Conservation (phyloP, 2,329 filamentous ascomycete species). For the Rachicladosporium sp. region DNA sequence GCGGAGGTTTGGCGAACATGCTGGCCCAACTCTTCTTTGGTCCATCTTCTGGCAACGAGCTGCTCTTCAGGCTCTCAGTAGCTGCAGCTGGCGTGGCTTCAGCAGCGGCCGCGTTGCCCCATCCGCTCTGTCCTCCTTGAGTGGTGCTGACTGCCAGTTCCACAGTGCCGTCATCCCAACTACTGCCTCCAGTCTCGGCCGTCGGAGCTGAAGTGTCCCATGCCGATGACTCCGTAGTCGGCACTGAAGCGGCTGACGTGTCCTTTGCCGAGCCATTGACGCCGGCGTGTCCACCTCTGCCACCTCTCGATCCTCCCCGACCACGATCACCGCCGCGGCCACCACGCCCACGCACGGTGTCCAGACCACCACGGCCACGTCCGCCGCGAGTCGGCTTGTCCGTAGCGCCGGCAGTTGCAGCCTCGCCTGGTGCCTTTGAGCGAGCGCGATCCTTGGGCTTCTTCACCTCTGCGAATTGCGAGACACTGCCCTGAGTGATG, state of each 20-base stretch:
- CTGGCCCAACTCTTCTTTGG: constrained; percentile 43
- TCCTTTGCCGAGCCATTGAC: constrained; percentile 52
- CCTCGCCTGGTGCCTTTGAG: constrained; percentile 57
- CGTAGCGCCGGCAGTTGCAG: constrained; percentile 36
- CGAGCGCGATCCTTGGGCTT: constrained; percentile 62
- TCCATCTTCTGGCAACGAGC: constrained; percentile 22
- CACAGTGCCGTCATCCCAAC: constrained; percentile 14
- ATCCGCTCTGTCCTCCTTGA: constrained; percentile 26
- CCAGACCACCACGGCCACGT: constrained; percentile 32
- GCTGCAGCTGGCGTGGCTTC: constrained; percentile 19
- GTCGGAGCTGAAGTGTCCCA: constrained; percentile 42
- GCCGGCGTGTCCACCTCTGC: constrained; percentile 47
- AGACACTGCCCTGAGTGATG: constrained; percentile 68
- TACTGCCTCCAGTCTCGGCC: constrained; percentile 9
- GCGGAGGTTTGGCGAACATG: constrained; percentile 37
- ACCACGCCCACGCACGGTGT: constrained; percentile 40
- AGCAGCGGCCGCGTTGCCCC: constrained; percentile 26
- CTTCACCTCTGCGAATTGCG: constrained; percentile 78
- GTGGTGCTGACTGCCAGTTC: constrained; percentile 9
- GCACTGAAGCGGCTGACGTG: constrained; percentile 43
- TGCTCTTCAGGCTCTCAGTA: constrained; percentile 24
- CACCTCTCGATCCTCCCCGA: constrained; percentile 41
- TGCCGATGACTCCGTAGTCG: constrained; percentile 56
- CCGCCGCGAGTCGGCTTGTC: constrained; percentile 35
- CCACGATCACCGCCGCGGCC: constrained; percentile 49